Percentiles rank a stretch among this genome's conserved stretches.
Conservation (phyloP, 1,284 basidiomycete genomes). For the Phellinidium pouzarii region DNA sequence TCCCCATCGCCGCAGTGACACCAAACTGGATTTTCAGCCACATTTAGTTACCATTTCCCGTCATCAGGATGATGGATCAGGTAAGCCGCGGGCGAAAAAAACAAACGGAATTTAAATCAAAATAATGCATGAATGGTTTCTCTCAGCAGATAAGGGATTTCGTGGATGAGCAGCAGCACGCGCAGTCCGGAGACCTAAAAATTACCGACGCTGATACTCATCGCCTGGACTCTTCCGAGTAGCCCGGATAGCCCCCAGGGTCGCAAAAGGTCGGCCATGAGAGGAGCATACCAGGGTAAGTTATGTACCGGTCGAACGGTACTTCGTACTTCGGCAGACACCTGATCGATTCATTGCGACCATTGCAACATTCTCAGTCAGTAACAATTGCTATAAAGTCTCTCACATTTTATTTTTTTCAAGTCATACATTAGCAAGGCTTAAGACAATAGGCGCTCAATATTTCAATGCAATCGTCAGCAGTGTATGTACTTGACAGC, state of each 20-base stretch:
- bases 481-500: too few relatives aligned
- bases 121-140: neutral
- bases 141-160: neutral
- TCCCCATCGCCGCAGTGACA: too few relatives aligned
- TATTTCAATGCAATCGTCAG: too few relatives aligned
- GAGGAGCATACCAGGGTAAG: neutral
- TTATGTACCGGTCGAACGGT: constrained; percentile 7
- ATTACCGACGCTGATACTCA: constrained; percentile 4
- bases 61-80: neutral
- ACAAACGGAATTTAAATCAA: neutral
- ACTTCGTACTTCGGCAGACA: neutral
- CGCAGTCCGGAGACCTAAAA: neutral
- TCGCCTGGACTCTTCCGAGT: constrained; percentile 4
- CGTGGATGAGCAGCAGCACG: neutral
- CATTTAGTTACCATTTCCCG: too few relatives aligned
- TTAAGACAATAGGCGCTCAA: too few relatives aligned
- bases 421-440: too few relatives aligned
- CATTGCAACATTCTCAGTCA: too few relatives aligned
- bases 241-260: constrained; percentile 11
- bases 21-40: neutral
- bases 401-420: too few relatives aligned
- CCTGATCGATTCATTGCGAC: too few relatives aligned
- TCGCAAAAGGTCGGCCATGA: neutral
- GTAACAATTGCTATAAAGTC: too few relatives aligned
- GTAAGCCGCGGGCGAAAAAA: neutral